Base-by-base conservation (phyloP, 768 basidiomycete genomes). In the Rhizopogon rudus region DNA sequence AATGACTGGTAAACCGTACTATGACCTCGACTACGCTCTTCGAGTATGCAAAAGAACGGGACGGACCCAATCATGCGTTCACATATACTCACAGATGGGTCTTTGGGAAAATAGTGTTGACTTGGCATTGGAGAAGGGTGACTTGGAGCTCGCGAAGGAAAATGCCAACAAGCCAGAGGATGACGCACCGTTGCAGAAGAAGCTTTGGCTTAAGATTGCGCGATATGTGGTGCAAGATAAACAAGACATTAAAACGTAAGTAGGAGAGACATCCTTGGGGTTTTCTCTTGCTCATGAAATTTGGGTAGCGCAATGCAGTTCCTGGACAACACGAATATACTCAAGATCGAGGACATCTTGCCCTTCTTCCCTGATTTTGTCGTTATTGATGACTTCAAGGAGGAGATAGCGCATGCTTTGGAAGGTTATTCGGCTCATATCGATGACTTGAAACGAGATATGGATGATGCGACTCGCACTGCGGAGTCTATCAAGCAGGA, bases 341-440 rank as follows among this genome's bases (percentile, higher is more conserved):
- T 99, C 66, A 98, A 98, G 73, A 96, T 99, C 60, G 97, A 99
- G 67, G 97, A 99, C 66, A 97, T 99, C 58, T 75, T 99, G 16
- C 97, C 97, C 5, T 99, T 98, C 85, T 98, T 99, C 84, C 96
- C 97, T 2, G 96, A 98, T 73, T 99, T 99, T 67, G 93, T 96
- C 12, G 91, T 98, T 56, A 98, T 99, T 61, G 97, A 98, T 67
- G 97, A 98, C 67, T 98, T 99, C 81, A 99, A 99, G 70, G 91
- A 96, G 63, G 96, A 98, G 72, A 98, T 98, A 60, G 96, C 95
- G 49, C 87, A 87, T 57, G 97, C 97, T 0, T 74, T 99, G 60
- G 96, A 99, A 67, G 90, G 90, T 2, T 98, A 98, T 67, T 91
- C 92, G 41, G 81, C 86, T 16, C 91, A 93, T 62, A 98, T 98